These are phyloP conservation scores for Talaromyces amestolkiae DNA, from an alignment of 2,329 filamentous ascomycete genomes.

Conservation along the genomic window DNA sequence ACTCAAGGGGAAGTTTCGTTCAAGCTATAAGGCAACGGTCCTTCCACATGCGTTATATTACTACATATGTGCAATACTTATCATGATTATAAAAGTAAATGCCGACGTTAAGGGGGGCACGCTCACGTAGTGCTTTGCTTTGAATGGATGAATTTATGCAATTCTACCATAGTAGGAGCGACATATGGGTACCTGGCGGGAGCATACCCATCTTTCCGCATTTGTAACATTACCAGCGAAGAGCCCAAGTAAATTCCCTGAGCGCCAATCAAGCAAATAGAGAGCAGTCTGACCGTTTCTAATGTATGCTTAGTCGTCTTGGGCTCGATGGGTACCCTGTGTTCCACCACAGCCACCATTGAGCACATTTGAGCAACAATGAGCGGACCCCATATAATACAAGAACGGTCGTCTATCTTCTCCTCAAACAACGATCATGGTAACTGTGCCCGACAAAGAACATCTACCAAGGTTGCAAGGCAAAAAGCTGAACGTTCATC, in stretches of 20 bases:
- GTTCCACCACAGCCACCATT: not conserved
- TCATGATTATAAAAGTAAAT: too few relatives aligned
- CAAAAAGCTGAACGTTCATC: not conserved
- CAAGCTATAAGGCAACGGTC: conserved; percentile 22
- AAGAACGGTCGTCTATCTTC: not conserved
- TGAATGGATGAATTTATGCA: too few relatives aligned
- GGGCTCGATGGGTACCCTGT: conserved; percentile 3
- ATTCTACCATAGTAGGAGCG: not conserved
- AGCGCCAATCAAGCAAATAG: too few relatives aligned
- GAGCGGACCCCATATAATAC: not conserved
- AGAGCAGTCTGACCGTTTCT: not conserved
- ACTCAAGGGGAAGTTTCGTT: conserved; percentile 25
- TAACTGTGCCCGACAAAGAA: not conserved
- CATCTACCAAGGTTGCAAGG: too few relatives aligned
- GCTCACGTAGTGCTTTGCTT: too few relatives aligned
- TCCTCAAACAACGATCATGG: not conserved
- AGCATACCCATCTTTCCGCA: too few relatives aligned
- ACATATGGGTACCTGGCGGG: not conserved
- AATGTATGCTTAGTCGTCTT: not conserved
- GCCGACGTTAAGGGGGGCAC: too few relatives aligned
- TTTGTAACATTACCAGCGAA: too few relatives aligned
- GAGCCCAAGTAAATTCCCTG: too few relatives aligned
- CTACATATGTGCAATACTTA: too few relatives aligned
- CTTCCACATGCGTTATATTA: too few relatives aligned
- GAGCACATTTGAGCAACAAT: conserved; percentile 13